Evolutionary conservation across 202 grass and related monocot species (phyloP).

Genomic region (Brachypodium distachyon): DNA sequence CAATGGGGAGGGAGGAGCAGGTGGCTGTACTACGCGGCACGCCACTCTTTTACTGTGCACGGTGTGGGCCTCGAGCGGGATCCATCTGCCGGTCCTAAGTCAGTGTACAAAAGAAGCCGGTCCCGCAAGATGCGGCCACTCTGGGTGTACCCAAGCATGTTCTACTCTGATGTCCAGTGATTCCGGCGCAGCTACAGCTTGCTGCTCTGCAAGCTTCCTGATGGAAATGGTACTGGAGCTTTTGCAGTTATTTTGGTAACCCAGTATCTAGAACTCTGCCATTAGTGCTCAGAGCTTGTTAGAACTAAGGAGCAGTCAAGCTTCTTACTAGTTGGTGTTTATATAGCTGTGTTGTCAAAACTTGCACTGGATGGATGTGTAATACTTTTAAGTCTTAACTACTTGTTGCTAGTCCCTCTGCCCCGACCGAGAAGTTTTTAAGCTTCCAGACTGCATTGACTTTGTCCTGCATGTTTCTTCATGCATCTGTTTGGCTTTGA

Average conservation of each 20-base stretch:
- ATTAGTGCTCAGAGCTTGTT: background rate
- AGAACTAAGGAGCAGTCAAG: no score
- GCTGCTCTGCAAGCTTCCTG: background rate
- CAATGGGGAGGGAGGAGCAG: conserved; percentile 44
- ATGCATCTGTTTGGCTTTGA: no score
- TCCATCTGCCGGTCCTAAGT: background rate
- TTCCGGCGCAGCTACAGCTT: background rate
- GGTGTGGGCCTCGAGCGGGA: conserved; percentile 13
- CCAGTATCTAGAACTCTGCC: background rate
- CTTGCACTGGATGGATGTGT: no score
- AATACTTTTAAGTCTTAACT: no score
- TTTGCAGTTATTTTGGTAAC: background rate
- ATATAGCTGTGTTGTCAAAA: no score
- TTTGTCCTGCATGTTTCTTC: background rate
- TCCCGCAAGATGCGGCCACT: background rate
- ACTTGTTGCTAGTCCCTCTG: background rate
- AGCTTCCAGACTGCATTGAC: no score
- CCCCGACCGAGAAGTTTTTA: no score
- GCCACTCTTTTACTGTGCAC: background rate
- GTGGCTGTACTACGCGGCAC: conserved; percentile 24
- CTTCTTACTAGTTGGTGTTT: no score
- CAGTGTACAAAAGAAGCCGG: conserved; percentile 10
- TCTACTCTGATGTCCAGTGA: conserved; percentile 15
- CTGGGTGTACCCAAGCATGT: conserved; percentile 37
- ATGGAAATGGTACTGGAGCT: background rate